Evolutionary conservation across 2,329 filamentous ascomycete species (phyloP).

Genomic region (Arthrinium puccinioides): DNA sequence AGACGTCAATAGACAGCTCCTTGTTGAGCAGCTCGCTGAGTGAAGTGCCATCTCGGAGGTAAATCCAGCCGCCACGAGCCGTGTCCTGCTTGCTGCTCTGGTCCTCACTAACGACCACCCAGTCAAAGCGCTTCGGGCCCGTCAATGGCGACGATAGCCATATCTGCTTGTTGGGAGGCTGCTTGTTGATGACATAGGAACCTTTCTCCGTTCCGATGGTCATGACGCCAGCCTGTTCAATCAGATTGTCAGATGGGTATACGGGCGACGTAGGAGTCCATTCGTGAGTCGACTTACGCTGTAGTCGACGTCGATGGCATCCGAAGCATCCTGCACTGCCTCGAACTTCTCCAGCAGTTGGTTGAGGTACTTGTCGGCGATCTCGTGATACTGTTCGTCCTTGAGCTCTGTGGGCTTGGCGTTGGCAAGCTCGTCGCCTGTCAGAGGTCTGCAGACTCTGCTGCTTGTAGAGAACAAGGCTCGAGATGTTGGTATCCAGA

Average conservation of each 20-base stretch:
- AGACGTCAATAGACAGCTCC: slow-evolving; percentile 62
- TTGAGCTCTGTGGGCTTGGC: slow-evolving; percentile 54
- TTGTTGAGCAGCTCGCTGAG: slow-evolving; percentile 65
- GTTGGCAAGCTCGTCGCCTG: slow-evolving; percentile 23
- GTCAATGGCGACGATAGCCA: slow-evolving; percentile 91
- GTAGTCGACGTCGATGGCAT: slow-evolving; percentile 83
- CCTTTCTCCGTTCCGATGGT: slow-evolving; percentile 64
- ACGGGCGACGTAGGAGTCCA: background rate
- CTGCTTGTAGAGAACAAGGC: slow-evolving; percentile 25
- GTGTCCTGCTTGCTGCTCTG: slow-evolving; percentile 76
- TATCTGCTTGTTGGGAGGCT: slow-evolving; percentile 94
- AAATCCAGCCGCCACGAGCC: slow-evolving; percentile 73
- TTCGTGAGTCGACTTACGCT: slow-evolving; percentile 51
- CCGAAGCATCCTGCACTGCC: slow-evolving; percentile 61
- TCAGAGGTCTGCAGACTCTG: slow-evolving; percentile 30
- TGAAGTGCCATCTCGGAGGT: slow-evolving; percentile 73
- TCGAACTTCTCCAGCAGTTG: slow-evolving; percentile 55
- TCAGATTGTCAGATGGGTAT: background rate
- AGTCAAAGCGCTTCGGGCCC: slow-evolving; percentile 92
- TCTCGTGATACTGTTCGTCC: slow-evolving; percentile 66
- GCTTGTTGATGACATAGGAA: slow-evolving; percentile 95
- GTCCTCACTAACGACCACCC: slow-evolving; percentile 65
- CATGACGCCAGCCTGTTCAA: slow-evolving; percentile 70
- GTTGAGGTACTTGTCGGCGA: slow-evolving; percentile 69
- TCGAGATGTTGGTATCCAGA: slow-evolving; percentile 1